Evolutionary conservation across 345 rosid genomes (phyloP).

Genomic region (Acer yangbiense): DNA sequence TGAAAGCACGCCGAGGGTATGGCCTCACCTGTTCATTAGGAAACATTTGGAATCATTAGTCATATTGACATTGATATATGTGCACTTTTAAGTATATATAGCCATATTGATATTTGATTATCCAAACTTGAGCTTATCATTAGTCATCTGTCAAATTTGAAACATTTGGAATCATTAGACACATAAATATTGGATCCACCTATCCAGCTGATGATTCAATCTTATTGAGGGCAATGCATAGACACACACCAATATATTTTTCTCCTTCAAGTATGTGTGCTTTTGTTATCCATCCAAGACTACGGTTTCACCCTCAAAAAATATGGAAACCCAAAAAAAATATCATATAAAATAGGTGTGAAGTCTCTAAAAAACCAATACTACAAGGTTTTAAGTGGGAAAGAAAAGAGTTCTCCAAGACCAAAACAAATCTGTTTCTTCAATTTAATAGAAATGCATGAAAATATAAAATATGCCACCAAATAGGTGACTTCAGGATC

Average conservation of each 20-base stretch:
- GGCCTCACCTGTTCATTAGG: constrained; percentile 65
- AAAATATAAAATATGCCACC: neutral
- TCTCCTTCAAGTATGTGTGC: neutral
- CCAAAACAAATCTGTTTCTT: neutral
- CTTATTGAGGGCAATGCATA: neutral
- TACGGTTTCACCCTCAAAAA: neutral
- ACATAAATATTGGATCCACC: neutral
- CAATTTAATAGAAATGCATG: neutral
- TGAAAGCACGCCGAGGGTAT: constrained; percentile 71
- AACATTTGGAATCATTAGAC: neutral
- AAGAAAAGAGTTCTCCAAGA: neutral
- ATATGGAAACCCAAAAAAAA: neutral
- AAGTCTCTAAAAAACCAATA: neutral
- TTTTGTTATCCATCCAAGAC: neutral
- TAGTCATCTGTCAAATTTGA: neutral
- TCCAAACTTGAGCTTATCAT: neutral
- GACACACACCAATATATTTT: neutral
- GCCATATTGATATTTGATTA: neutral
- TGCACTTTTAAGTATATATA: too few species aligned
- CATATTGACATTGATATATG: too few species aligned
- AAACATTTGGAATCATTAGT: too few species aligned
- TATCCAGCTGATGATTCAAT: neutral
- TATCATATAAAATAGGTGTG: neutral
- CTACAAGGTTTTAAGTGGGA: too few species aligned
- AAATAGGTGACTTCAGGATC: neutral